Percentiles rank a stretch among this genome's conserved stretches.
Evolutionary conservation across 1,284 basidiomycete genomes (phyloP).

Genomic region (Athelia sp.): DNA sequence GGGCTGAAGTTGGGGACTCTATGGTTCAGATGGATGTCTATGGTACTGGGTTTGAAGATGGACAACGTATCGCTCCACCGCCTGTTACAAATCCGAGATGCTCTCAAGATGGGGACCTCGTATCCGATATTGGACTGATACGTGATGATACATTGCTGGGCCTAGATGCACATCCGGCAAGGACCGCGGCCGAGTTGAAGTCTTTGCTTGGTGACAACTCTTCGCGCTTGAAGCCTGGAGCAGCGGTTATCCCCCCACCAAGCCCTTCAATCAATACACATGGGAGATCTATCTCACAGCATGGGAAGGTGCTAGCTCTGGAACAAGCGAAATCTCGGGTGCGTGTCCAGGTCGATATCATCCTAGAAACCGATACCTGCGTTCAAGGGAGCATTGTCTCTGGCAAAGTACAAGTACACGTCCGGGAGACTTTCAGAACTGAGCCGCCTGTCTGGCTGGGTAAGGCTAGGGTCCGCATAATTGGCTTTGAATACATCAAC

Average conservation of each 20-base stretch:
- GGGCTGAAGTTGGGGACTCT: conserved; percentile 37
- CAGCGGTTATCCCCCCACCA: conserved; percentile 33
- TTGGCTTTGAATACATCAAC: conserved; percentile 82
- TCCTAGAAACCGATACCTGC: conserved; percentile 71
- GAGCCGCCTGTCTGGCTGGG: conserved; percentile 65
- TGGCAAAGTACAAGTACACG: conserved; percentile 69
- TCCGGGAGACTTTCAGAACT: conserved; percentile 56
- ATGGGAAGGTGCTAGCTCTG: conserved; percentile 33
- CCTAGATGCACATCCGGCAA: conserved; percentile 37
- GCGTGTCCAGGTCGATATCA: conserved; percentile 81
- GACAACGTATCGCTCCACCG: conserved; percentile 29
- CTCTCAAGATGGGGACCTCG: conserved; percentile 7
- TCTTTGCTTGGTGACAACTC: conserved; percentile 55
- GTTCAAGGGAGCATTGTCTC: conserved; percentile 80
- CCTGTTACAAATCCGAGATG: conserved; percentile 14
- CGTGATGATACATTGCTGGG: conserved; percentile 51
- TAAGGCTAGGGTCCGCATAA: conserved; percentile 77
- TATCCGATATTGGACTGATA: conserved; percentile 23
- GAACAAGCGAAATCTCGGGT: conserved; percentile 67
- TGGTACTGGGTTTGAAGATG: conserved; percentile 29
- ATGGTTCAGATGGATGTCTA: conserved; percentile 37
- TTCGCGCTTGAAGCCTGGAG: conserved; percentile 50
- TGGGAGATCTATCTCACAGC: too few species aligned
- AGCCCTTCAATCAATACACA: conserved; percentile 8
- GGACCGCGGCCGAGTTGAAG: conserved; percentile 51